Base-by-base conservation (phyloP, 2,329 filamentous ascomycete genomes). In the Calonectria fujianensis region DNA sequence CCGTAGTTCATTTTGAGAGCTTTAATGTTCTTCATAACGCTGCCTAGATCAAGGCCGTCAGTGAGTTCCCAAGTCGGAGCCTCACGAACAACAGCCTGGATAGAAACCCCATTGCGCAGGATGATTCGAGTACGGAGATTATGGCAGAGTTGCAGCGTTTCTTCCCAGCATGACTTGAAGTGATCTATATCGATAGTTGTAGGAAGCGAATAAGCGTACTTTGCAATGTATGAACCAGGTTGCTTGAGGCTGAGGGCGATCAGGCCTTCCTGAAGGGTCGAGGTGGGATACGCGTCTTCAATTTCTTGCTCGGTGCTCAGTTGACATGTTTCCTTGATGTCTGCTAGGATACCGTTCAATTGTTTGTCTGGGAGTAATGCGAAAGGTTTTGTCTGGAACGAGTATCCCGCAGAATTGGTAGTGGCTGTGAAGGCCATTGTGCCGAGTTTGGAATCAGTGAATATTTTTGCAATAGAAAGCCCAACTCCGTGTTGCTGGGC, bases 231-330 rank as follows among this genome's bases (percentile, higher is more conserved):
- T 20, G 61, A 67, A 13, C 70, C 63, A 9, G 70, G 70, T 16
- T 67, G 63, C 31, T 66, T 67, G 4, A 61, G 63, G 11, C 51
- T 39, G 2, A 72, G 27, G 13, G 70, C 61, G 27, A 72, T 52
- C 13, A 72, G 51, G 11, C 70, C 70, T 41, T 72, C 70, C 39
- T 72, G 70, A 20, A 72, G 27, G 10, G 32, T 64, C 0, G 70
- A 59, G 18, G 50, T 51, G 5, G 70, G 70, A 32, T 50, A 61
- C 16, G n/a, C 31, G 24, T 63, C 68, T 35, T 70, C 8, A 18
- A 63, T 51, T 2, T 39, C n/a, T 29, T 57, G 13, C 20, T 54
- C 29, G n/a, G 2, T n/a, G 2, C 35, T 29, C 3, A 52, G 11
- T 10, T n/a, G 8, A 14, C 51, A 59, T 1, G 24, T 7, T 3